Conservation (phyloP, 2,329 filamentous ascomycete genomes). For the Pseudophaeomoniella oleicola region DNA sequence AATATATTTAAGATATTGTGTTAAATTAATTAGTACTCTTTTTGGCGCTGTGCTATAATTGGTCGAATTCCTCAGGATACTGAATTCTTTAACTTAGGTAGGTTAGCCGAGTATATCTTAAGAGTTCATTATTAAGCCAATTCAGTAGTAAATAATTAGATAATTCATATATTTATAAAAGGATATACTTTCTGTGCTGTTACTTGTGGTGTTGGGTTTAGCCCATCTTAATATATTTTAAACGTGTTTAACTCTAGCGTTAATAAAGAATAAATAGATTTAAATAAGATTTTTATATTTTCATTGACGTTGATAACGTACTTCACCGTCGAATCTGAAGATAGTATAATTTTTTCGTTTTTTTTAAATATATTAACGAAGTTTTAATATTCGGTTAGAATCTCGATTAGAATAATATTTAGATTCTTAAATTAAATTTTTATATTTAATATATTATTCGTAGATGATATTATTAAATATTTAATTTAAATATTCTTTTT, state of each 20-base stretch:
- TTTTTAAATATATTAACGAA: too few relatives aligned
- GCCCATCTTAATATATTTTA: neutral
- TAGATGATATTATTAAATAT: neutral
- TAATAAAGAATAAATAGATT: too few relatives aligned
- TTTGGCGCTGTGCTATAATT: neutral
- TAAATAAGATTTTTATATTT: too few relatives aligned
- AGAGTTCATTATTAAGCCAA: neutral
- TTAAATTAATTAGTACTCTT: neutral
- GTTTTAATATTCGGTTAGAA: too few relatives aligned
- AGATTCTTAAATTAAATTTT: too few relatives aligned
- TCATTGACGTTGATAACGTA: too few relatives aligned
- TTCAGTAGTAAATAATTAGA: neutral
- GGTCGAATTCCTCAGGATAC: neutral
- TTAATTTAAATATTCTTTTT: neutral
- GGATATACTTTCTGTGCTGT: neutral
- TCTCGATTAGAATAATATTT: too few relatives aligned
- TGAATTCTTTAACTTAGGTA: neutral
- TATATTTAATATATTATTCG: neutral
- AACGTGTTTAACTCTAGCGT: neutral
- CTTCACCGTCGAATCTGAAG: too few relatives aligned
- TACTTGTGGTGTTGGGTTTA: neutral
- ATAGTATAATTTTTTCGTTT: too few relatives aligned
- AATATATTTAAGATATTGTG: slow-evolving; percentile 2
- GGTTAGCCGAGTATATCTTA: neutral
- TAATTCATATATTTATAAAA: neutral